These are phyloP conservation scores for Chlorella sorokiniana DNA, from an alignment of 139 green algal species.

Conservation along the genomic window DNA sequence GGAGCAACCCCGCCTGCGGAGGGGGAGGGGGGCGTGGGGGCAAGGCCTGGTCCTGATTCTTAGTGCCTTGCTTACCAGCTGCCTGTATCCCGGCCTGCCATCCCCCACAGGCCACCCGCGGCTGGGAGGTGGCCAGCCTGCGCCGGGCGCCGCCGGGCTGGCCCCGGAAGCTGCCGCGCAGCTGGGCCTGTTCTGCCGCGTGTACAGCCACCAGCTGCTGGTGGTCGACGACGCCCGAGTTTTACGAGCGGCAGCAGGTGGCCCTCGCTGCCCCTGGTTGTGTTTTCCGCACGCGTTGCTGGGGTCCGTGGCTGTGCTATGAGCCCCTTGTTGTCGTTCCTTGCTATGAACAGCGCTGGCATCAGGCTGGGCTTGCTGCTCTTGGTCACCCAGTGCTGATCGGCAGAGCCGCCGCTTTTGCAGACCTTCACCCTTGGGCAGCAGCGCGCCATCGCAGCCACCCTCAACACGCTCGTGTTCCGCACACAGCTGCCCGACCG, in stretches of 20 bases:
- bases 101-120: constrained; percentile 36
- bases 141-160: constrained; percentile 39
- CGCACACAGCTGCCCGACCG: constrained; percentile 52
- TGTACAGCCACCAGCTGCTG: constrained; percentile 73
- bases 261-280: neutral
- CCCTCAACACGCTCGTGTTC: constrained; percentile 85
- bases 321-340: neutral
- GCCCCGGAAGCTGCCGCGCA: constrained; percentile 23
- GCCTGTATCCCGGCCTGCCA: neutral
- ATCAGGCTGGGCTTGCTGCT: too few relatives aligned
- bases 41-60: neutral
- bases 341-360: neutral
- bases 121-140: constrained; percentile 51
- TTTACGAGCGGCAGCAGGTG: constrained; percentile 64
- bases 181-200: constrained; percentile 71
- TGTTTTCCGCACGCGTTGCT: neutral
- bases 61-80: too few relatives aligned
- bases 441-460: constrained; percentile 68
- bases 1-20: too few relatives aligned
- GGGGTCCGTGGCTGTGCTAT: neutral
- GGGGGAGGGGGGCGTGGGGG: too few relatives aligned
- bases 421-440: constrained; percentile 57
- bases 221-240: constrained; percentile 88
- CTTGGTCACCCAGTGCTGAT: neutral
- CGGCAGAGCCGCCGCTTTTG: neutral